Percentiles rank a stretch among this genome's conserved stretches.
phyloP scores from a whole-genome alignment of 495 filamentous ascomycete genomes.

The Trichoderma asperelloides region DNA sequence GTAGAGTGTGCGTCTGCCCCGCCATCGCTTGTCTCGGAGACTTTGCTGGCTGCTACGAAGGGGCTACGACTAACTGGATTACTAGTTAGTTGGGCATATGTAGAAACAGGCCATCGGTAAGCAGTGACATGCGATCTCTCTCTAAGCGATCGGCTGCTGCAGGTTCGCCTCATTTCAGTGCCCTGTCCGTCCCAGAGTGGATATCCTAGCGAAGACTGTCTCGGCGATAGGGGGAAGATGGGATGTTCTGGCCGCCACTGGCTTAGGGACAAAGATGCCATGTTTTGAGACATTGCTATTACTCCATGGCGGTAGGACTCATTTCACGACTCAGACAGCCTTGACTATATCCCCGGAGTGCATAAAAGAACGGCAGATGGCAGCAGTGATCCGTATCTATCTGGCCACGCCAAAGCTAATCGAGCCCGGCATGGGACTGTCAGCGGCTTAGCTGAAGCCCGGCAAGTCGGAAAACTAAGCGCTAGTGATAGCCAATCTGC shows the following conservation, averaged over 20 bases:
- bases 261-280: neutral
- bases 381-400: neutral
- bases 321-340: neutral
- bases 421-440: neutral
- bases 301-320: neutral
- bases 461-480: slow-evolving; percentile 3
- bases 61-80: neutral
- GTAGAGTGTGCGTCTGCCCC: neutral
- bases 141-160: slow-evolving; percentile 1
- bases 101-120: neutral
- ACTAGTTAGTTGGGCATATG: neutral
- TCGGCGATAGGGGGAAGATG: neutral
- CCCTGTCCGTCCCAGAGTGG: neutral
- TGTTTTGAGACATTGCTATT: neutral
- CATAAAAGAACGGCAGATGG: neutral
- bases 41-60: neutral
- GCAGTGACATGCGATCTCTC: neutral
- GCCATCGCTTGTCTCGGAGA: neutral
- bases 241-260: neutral
- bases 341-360: neutral
- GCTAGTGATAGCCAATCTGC: slow-evolving; percentile 3
- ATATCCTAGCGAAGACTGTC: neutral
- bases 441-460: slow-evolving; percentile 1
- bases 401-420: neutral
- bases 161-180: slow-evolving; percentile 1